Evolutionary conservation across 768 basidiomycete species (phyloP).

Genomic region (Tricholomella constricta): DNA sequence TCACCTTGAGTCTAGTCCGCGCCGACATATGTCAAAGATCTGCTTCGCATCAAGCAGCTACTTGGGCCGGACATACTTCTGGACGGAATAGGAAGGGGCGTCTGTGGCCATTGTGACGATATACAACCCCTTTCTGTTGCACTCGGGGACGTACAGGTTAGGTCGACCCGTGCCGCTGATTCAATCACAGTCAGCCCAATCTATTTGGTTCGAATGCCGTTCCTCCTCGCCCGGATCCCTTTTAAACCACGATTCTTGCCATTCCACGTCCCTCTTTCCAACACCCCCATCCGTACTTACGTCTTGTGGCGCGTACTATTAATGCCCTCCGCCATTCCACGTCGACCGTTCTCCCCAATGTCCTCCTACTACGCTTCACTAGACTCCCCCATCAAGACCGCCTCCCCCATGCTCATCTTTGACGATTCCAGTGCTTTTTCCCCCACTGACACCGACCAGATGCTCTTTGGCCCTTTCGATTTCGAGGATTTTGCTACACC

Average conservation of each 20-base stretch:
- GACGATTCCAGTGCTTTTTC: constrained; percentile 36
- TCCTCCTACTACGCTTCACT: constrained; percentile 17
- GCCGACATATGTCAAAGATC: constrained; percentile 13
- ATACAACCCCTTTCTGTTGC: constrained; percentile 24
- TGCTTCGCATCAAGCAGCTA: not conserved
- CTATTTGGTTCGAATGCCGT: constrained; percentile 19
- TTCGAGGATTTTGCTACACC: constrained; percentile 46
- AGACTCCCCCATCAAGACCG: constrained; percentile 28
- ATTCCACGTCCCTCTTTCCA: constrained; percentile 25
- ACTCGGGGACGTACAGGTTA: constrained; percentile 13
- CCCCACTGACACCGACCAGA: constrained; percentile 46
- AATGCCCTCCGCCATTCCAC: constrained; percentile 43
- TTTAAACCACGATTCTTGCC: constrained; percentile 36
- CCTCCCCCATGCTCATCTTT: constrained; percentile 35
- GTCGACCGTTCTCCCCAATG: constrained; percentile 33
- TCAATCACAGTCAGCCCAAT: constrained; percentile 43
- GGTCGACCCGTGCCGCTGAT: constrained; percentile 27
- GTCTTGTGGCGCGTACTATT: constrained; percentile 28
- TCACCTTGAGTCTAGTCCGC: not conserved
- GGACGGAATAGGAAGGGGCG: constrained; percentile 5
- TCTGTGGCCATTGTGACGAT: constrained; percentile 1
- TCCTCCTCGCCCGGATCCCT: constrained; percentile 38
- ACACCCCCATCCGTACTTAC: constrained; percentile 27
- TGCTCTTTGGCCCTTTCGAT: constrained; percentile 63
- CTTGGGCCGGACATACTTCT: not conserved